phyloP scores from a whole-genome alignment of 2,329 filamentous ascomycete species.

The Fusarium siculi region DNA sequence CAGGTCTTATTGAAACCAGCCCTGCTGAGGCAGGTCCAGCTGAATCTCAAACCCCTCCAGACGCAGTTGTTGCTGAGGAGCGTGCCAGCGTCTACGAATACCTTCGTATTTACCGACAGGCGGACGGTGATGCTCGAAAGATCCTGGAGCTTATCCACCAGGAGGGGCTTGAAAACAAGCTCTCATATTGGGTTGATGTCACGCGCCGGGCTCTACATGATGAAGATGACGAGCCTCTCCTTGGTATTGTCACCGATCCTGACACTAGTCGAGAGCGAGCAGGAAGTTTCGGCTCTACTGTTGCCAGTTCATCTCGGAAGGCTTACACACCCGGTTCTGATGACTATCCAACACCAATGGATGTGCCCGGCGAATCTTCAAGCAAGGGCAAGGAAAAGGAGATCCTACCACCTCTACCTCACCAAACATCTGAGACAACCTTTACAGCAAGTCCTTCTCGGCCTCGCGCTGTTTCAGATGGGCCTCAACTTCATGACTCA shows the following conservation, averaged over 20 bases:
- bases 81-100: conserved; percentile 48
- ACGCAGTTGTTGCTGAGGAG: conserved; percentile 19
- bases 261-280: conserved; percentile 10
- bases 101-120: conserved; percentile 67
- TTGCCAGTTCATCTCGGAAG: conserved; percentile 41
- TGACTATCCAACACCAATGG: conserved; percentile 29
- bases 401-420: conserved; percentile 7
- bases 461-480: conserved; percentile 67
- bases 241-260: conserved; percentile 1
- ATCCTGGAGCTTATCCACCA: conserved; percentile 71
- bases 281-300: conserved; percentile 39
- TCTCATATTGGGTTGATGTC: conserved; percentile 68
- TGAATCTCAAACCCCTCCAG: conserved; percentile 3
- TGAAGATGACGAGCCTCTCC: conserved; percentile 7
- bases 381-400: conserved; percentile 35
- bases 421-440: conserved; percentile 12
- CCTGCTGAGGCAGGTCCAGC: conserved; percentile 2
- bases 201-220: conserved; percentile 52
- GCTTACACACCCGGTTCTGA: conserved; percentile 40
- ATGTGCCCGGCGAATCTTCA: conserved; percentile 13
- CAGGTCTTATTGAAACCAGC: conserved; percentile 16
- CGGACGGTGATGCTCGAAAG: conserved; percentile 67
- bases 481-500: conserved; percentile 56
- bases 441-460: conserved; percentile 46
- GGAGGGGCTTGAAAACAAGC: conserved; percentile 67